Base-by-base conservation (phyloP, 2,329 filamentous ascomycete species). In the Hymenoscyphus scutula region DNA sequence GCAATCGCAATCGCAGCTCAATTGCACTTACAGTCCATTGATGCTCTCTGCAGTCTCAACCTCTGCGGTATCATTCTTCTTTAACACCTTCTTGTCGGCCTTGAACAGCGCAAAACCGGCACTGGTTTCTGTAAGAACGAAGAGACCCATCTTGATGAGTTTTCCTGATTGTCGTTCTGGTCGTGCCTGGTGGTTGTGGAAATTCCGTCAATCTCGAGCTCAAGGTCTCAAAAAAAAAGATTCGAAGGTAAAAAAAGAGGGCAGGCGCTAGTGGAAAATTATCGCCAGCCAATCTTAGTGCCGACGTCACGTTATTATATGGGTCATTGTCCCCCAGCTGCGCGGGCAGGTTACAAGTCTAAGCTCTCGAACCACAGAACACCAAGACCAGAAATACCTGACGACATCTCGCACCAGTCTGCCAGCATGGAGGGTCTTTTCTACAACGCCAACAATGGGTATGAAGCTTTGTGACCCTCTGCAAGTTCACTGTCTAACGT, bases 11-110 rank as follows among this genome's bases (percentile, higher is more conserved):
- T 59, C 51, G 29, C 15, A 58, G 29, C 62, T 62, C 65, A 69
- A 69, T 70, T 69, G 64, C 30, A 84, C 90, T 82, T 82, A 94
- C 89, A 96, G 86, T 72, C 90, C 89, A 72, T 92, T 91, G 68
- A 96, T 86, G 72, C 90, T 90, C 77, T 97, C 92, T 38, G 92
- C 88, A 64, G 89, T 89, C 69, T 87, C 84, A 65, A 92, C 83
- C 76, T 95, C 88, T 67, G 86, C 83, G 60, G 85, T 84, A 74
- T 93, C 88, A 79, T 94, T 89, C 74, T 90, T 88, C 79, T 96
- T 95, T 69, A 99, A 83, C 64, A 98, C 85, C 83, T 98, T 98
- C 87, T 97, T 98, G 85, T 98, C 94, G 72, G 94, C 90, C 84
- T 99, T 98, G 82, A 99, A 92, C 77, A 99, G 87, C 78, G 93